Percentiles rank a stretch among this genome's conserved stretches.
Evolutionary conservation across 805 yeast genomes (phyloP).

Genomic region (Kodamaea neixiangensis): DNA sequence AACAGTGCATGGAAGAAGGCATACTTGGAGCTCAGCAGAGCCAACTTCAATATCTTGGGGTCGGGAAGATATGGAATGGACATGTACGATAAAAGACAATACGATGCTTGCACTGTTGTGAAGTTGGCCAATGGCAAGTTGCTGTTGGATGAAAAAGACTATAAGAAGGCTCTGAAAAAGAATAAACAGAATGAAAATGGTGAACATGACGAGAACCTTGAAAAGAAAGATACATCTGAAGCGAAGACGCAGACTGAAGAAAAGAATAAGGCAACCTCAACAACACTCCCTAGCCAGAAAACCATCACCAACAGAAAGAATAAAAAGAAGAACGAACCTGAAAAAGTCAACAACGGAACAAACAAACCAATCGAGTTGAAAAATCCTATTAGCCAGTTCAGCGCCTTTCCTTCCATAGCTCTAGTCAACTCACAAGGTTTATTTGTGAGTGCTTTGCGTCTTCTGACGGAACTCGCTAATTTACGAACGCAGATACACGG

Average conservation of each 20-base stretch:
- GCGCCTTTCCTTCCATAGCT: conserved; percentile 25
- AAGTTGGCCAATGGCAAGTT: conserved; percentile 6
- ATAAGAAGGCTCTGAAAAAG: conserved; percentile 4
- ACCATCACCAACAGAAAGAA: conserved; percentile 1
- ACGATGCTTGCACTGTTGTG: conserved; percentile 27
- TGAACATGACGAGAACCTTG: conserved; percentile 2
- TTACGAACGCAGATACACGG: conserved; percentile 22
- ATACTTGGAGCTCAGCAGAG: conserved; percentile 45
- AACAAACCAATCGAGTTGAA: not conserved
- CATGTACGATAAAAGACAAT: conserved; percentile 40
- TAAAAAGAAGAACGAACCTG: not conserved
- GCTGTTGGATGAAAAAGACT: conserved; percentile 5
- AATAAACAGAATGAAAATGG: conserved; percentile 6
- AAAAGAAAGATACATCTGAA: not conserved
- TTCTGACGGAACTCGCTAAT: conserved; percentile 23
- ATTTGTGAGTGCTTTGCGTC: conserved; percentile 18
- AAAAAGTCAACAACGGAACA: not conserved
- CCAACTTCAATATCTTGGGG: conserved; percentile 35
- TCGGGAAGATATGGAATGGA: conserved; percentile 39
- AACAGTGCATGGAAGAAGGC: conserved; percentile 33
- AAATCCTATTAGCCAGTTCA: conserved; percentile 27
- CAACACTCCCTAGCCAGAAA: not conserved
- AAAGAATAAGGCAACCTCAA: not conserved
- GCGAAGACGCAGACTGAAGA: conserved; percentile 3
- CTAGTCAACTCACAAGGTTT: conserved; percentile 20